These are phyloP conservation scores for Plectosphaerella sp. DNA, from an alignment of 2,329 filamentous ascomycete species.

Conservation along the genomic window DNA sequence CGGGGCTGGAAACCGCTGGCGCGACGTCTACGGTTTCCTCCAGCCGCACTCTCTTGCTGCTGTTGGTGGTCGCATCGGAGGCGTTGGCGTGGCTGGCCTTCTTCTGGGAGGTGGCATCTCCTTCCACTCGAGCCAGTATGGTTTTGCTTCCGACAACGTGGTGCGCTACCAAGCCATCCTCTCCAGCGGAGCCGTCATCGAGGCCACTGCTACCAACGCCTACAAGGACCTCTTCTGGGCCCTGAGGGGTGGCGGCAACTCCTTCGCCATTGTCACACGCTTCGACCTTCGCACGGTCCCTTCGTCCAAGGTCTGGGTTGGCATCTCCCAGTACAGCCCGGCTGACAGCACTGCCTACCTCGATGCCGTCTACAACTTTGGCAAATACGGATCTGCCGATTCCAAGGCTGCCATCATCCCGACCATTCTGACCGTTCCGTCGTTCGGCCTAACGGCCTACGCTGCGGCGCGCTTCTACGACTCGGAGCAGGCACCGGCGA, in stretches of 20 bases:
- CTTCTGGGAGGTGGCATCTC: slow-evolving; percentile 26
- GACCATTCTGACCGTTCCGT: slow-evolving; percentile 8
- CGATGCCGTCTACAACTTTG: slow-evolving; percentile 14
- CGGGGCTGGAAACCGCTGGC: slow-evolving; percentile 25
- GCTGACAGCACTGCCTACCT: slow-evolving; percentile 2
- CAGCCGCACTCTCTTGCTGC: slow-evolving; percentile 15
- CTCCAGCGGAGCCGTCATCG: background rate
- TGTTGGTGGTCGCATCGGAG: slow-evolving; percentile 20
- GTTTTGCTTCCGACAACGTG: slow-evolving; percentile 16
- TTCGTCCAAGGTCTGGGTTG: background rate
- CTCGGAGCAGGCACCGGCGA: slow-evolving; percentile 3
- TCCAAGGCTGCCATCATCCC: slow-evolving; percentile 13
- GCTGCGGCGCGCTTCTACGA: slow-evolving; percentile 11
- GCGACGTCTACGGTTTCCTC: slow-evolving; percentile 20
- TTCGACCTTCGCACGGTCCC: slow-evolving; percentile 15
- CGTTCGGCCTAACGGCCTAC: slow-evolving; percentile 9
- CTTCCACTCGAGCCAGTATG: slow-evolving; percentile 22
- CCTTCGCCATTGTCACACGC: slow-evolving; percentile 30
- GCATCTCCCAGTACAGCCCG: slow-evolving; percentile 3
- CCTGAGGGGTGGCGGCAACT: slow-evolving; percentile 28
- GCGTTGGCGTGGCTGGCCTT: slow-evolving; percentile 22
- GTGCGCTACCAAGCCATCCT: slow-evolving; percentile 11
- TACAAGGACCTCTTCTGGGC: slow-evolving; percentile 25
- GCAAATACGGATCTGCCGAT: slow-evolving; percentile 8
- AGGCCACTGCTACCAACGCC: slow-evolving; percentile 13